Evolutionary conservation across 73 alveolate genomes (phyloP), one percentile per base, ranked within the genome.

Genomic region (Breviolum minutum): DNA sequence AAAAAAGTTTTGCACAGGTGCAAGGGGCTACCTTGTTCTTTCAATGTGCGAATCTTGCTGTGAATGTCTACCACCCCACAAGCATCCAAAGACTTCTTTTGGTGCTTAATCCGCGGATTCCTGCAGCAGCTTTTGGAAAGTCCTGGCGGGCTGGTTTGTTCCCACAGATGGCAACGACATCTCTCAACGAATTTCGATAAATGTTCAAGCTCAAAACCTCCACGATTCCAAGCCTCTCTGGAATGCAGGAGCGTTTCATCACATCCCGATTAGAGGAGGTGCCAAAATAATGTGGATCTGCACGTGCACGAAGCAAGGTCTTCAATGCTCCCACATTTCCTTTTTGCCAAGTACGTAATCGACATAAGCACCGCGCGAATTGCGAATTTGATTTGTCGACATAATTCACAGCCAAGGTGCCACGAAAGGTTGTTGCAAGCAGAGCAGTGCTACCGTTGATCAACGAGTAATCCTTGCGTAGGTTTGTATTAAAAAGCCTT

Each of bases 251-350:
- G 24, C 92, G 92, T 22, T 83, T 48, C 92, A 83, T 22, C 76
- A 61, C 76, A 17, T 83, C 92, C 92, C 32, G 92, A 26, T 0
- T 71, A 26, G 86, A 77, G 88, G 69, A 80, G 13, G 69, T 48
- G n/a, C 88, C 69, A 48, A 32, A 32, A 12, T 10, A 80, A 11
- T 80, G 66, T 13, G 76, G 92, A 63, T 86, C 80, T 6, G 94
- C 94, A 14, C 79, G 77, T 16, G 80, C 77, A 6, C 70, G 94
- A 4, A 86, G 81, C 80, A 86, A 27, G 30, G 79, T 61, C 63
- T n/a, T 77, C 80, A 86, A 40, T 2, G 94, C 81, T 16, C 79
- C 80, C 76, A 86, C 94, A 63, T 86, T 86, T 30, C 94, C 94
- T 86, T n/a, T 8, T 16, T 80, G 60, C 11, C 27, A 19, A n/a